These are phyloP conservation scores for Solanum phureja DNA, from an alignment of 257 asterid genomes.

Conservation along the genomic window DNA sequence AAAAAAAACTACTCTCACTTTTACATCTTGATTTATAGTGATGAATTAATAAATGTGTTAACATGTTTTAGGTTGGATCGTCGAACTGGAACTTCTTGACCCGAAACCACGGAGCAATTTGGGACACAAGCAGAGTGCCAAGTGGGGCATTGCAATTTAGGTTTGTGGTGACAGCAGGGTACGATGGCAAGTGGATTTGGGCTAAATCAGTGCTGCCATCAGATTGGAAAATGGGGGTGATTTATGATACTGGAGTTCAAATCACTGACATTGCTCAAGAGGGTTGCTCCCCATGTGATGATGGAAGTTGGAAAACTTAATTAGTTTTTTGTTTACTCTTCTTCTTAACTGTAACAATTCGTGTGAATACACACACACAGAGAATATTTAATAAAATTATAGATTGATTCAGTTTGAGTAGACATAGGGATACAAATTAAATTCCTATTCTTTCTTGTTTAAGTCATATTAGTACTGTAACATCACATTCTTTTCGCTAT, in stretches of 20 bases:
- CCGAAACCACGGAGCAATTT: conserved; percentile 58
- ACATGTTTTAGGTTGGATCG: conserved; percentile 34
- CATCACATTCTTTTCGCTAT: neutral
- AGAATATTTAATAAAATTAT: neutral
- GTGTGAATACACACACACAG: neutral
- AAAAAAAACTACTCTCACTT: neutral
- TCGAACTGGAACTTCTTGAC: conserved; percentile 54
- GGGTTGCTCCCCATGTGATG: conserved; percentile 54
- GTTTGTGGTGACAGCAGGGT: conserved; percentile 64
- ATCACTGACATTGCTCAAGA: conserved; percentile 71
- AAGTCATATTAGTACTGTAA: neutral
- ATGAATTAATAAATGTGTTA: neutral
- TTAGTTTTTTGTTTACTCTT: neutral
- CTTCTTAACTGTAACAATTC: neutral
- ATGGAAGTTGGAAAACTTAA: conserved; percentile 28
- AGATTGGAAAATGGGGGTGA: conserved; percentile 40
- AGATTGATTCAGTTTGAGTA: neutral
- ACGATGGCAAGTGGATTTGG: conserved; percentile 66
- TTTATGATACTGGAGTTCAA: conserved; percentile 59
- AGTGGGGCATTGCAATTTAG: conserved; percentile 59
- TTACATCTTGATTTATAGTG: neutral
- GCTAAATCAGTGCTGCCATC: conserved; percentile 56
- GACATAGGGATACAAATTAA: neutral
- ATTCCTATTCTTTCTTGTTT: neutral
- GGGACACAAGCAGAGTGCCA: conserved; percentile 78